A percentile compares a stretch with the other conserved stretches of the same genome.
Conservation (phyloP, 2,329 filamentous ascomycete genomes). For the Alternaria atra region DNA sequence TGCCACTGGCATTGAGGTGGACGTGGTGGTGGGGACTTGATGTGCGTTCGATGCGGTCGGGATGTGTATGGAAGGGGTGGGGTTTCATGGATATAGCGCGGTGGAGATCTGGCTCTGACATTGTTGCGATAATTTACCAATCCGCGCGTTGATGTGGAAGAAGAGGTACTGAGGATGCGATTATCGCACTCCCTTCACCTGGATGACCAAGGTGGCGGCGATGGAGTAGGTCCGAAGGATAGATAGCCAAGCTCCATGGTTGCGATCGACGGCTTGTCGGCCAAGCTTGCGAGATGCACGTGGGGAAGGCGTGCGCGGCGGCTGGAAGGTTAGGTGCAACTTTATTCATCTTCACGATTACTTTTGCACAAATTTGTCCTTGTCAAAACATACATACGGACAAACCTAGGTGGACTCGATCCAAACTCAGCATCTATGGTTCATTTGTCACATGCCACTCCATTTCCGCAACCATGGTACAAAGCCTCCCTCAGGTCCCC, state of each 20-base stretch:
- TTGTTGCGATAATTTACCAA: conserved; percentile 30
- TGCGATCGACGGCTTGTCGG: conserved; percentile 1
- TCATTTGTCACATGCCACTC: neutral
- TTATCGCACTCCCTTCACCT: neutral
- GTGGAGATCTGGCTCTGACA: conserved; percentile 57
- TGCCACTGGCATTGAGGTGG: conserved; percentile 14
- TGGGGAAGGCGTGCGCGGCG: conserved; percentile 22
- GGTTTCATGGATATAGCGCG: conserved; percentile 60
- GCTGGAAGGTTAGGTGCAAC: neutral
- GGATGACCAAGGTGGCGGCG: neutral
- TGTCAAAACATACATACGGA: neutral
- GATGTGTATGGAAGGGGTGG: conserved; percentile 51
- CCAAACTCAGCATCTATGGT: neutral
- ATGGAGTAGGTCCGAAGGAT: neutral
- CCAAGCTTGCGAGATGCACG: conserved; percentile 20
- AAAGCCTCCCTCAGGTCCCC: neutral
- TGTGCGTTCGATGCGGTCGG: conserved; percentile 40
- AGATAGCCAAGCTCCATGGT: neutral
- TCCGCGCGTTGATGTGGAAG: neutral
- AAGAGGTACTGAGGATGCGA: neutral
- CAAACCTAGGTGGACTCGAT: neutral
- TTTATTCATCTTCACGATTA: neutral
- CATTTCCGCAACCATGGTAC: neutral
- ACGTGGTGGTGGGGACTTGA: conserved; percentile 42
- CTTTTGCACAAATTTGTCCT: neutral